These are phyloP conservation scores for Bonnemaisonia californica DNA, from an alignment of 31 red algal genomes.

Conservation along the genomic window DNA sequence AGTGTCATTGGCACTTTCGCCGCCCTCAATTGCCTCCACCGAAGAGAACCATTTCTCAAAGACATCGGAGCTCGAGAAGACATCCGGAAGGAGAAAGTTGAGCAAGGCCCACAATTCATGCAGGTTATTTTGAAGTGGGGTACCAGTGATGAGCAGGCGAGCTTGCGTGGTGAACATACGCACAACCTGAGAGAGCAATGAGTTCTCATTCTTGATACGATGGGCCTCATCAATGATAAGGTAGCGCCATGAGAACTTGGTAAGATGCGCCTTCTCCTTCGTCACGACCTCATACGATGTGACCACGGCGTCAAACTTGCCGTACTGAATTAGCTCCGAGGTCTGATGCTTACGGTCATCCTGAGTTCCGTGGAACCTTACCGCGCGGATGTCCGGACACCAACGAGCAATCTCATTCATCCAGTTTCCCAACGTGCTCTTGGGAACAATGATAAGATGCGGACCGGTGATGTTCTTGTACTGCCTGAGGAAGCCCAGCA, in stretches of 20 bases:
- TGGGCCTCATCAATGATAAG: constrained; percentile 99
- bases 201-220: constrained; percentile 99
- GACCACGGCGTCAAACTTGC: constrained; percentile 96
- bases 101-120: constrained; percentile 99
- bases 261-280: constrained; percentile 88
- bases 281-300: constrained; percentile 98
- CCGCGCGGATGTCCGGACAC: constrained; percentile 88
- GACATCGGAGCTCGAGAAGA: constrained; percentile 90
- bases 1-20: constrained; percentile 37
- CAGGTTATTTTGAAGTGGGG: constrained; percentile 99
- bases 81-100: constrained; percentile 99
- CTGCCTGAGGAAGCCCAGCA: constrained; percentile 89
- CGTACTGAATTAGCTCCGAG: constrained; percentile 68
- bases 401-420: constrained; percentile 87
- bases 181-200: constrained; percentile 88
- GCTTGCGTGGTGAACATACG: constrained; percentile 90
- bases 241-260: constrained; percentile 94
- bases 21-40: constrained; percentile 79
- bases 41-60: constrained; percentile 97
- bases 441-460: constrained; percentile 98
- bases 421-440: constrained; percentile 98
- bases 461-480: constrained; percentile 93
- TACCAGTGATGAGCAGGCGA: constrained; percentile 97
- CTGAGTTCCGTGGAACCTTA: constrained; percentile 90
- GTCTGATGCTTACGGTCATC: constrained; percentile 68